Percentiles rank a stretch among this genome's conserved stretches.
phyloP scores from a whole-genome alignment of 371 early-diverging fungal species.

The Apophysomyces elegans region DNA sequence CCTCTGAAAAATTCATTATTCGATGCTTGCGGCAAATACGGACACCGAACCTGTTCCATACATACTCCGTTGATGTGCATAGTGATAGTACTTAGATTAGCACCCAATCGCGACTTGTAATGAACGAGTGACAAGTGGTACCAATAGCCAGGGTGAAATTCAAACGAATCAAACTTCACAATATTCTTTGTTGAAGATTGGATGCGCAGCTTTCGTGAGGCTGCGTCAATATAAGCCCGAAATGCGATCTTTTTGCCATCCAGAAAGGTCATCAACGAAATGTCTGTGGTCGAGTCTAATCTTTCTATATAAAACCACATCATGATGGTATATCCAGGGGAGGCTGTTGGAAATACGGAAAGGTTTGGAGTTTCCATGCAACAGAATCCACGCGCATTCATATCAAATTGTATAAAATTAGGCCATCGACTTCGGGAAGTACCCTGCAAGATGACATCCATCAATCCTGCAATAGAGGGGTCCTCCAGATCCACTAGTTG shows the following conservation, averaged over 20 bases:
- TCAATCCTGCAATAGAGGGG: conserved; percentile 21
- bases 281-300: conserved; percentile 50
- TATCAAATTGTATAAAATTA: conserved; percentile 70
- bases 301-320: conserved; percentile 72
- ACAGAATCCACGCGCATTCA: conserved; percentile 34
- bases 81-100: conserved; percentile 58
- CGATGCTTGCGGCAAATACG: conserved; percentile 58
- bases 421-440: conserved; percentile 69
- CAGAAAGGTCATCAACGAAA: conserved; percentile 57
- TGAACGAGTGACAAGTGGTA: conserved; percentile 76
- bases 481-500: conserved; percentile 22
- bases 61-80: conserved; percentile 70
- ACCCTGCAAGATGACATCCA: conserved; percentile 67
- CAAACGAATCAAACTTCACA: conserved; percentile 51
- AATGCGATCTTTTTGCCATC: conserved; percentile 55
- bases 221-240: conserved; percentile 48
- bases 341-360: conserved; percentile 57
- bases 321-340: conserved; percentile 65
- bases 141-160: conserved; percentile 69
- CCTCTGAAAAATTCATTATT: conserved; percentile 40
- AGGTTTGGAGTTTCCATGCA: conserved; percentile 47
- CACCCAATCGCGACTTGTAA: conserved; percentile 58
- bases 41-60: conserved; percentile 62
- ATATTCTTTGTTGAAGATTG: conserved; percentile 52
- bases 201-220: conserved; percentile 53